Conservation (phyloP, 1,284 basidiomycete genomes). For the Agroathelia rolfsii region DNA sequence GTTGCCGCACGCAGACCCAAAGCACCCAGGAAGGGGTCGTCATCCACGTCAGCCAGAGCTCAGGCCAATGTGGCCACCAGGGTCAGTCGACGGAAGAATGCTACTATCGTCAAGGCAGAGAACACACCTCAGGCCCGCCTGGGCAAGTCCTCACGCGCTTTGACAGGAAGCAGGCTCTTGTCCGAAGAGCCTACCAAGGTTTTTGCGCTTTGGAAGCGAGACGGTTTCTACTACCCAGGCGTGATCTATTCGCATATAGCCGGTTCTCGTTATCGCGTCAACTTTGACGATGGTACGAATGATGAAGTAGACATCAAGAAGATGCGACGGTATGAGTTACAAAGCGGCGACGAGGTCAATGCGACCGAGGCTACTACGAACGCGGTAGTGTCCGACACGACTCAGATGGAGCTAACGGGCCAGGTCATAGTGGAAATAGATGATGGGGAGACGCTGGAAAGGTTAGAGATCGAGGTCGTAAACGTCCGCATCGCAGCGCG, state of each 20-base stretch:
- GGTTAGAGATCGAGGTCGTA: constrained; percentile 18
- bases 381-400: constrained; percentile 27
- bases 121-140: no score
- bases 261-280: constrained; percentile 30
- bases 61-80: constrained; percentile 11
- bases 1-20: no score
- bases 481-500: constrained; percentile 38
- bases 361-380: constrained; percentile 21
- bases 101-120: no score
- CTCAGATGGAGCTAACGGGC: constrained; percentile 22
- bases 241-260: constrained; percentile 29
- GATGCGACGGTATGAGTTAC: constrained; percentile 42
- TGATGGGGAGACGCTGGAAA: constrained; percentile 24
- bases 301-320: constrained; percentile 37
- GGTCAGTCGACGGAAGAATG: no score
- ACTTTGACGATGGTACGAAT: constrained; percentile 51
- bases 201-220: constrained; percentile 54
- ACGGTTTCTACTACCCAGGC: constrained; percentile 55
- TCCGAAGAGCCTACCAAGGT: constrained; percentile 34
- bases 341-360: constrained; percentile 46
- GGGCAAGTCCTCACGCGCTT: no score
- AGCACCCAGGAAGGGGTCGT: no score
- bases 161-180: constrained; percentile 14
- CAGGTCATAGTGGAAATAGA: constrained; percentile 31
- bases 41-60: constrained; percentile 4